phyloP scores from a whole-genome alignment of 2,329 filamentous ascomycete species.

The Fusarium foetens region DNA sequence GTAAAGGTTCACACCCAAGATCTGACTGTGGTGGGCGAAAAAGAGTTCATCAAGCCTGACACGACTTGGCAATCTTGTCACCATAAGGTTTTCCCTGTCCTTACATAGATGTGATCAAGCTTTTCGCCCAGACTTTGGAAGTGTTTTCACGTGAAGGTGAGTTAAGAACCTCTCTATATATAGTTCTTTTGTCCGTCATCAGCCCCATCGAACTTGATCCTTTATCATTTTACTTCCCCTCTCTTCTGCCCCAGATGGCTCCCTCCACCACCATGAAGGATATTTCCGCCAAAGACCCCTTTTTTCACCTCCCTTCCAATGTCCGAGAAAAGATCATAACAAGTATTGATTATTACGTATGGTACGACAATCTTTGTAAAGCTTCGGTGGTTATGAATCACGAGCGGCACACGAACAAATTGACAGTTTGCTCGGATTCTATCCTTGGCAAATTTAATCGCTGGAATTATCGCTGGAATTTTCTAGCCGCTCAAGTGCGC shows the following conservation, averaged over 20 bases:
- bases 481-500: neutral
- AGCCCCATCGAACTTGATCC: neutral
- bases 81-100: no score
- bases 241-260: neutral
- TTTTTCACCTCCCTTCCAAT: neutral
- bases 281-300: neutral
- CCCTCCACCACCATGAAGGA: neutral
- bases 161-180: rapidly evolving
- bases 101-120: no score
- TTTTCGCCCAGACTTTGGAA: neutral
- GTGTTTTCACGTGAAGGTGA: rapidly evolving
- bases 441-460: neutral
- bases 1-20: no score
- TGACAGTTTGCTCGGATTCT: neutral
- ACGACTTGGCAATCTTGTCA: no score
- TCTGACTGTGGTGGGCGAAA: no score
- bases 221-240: neutral
- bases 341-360: rapidly evolving
- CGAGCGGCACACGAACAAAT: neutral
- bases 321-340: neutral
- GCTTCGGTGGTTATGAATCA: neutral
- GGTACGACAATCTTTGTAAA: neutral
- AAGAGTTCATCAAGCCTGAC: no score
- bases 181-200: no score
- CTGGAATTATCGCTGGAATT: neutral